A percentile compares a stretch with the other conserved stretches of the same genome.
Conservation (phyloP, 1,284 basidiomycete genomes). For the Fomitiporia mediterranea region DNA sequence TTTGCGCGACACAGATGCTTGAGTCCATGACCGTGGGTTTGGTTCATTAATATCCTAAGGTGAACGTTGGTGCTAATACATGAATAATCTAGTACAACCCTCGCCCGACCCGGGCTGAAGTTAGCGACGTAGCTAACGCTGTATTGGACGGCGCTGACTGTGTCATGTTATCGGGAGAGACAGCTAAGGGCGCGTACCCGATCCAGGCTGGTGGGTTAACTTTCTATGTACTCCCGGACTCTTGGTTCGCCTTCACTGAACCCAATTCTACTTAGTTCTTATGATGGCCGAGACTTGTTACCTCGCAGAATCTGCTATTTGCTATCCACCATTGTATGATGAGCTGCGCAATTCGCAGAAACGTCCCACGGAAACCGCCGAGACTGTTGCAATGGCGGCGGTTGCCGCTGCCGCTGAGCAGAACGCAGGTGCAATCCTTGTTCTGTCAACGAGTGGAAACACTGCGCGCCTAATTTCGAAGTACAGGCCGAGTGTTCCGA, state of each 20-base stretch:
- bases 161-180: constrained; percentile 98
- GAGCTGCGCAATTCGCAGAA: constrained; percentile 76
- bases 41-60: constrained; percentile 22
- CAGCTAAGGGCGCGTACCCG: constrained; percentile 93
- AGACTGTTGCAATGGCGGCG: constrained; percentile 92
- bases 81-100: constrained; percentile 75
- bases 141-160: constrained; percentile 97
- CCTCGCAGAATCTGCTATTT: constrained; percentile 90
- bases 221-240: too few species aligned
- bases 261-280: constrained; percentile 51
- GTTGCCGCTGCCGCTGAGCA: constrained; percentile 95
- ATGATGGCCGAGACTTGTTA: constrained; percentile 99
- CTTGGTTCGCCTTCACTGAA: too few species aligned
- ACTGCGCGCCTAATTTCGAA: constrained; percentile 96
- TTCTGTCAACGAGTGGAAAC: constrained; percentile 95
- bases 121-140: constrained; percentile 97
- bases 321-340: constrained; percentile 89
- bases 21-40: constrained; percentile 91
- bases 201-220: constrained; percentile 77
- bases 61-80: neutral
- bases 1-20: constrained; percentile 99
- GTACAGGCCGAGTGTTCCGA: constrained; percentile 92
- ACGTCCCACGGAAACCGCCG: constrained; percentile 86
- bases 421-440: constrained; percentile 89
- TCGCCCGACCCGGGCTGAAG: constrained; percentile 92